Evolutionary conservation across 2,329 filamentous ascomycete genomes (phyloP).

Genomic region (Alternaria brassicicola): DNA sequence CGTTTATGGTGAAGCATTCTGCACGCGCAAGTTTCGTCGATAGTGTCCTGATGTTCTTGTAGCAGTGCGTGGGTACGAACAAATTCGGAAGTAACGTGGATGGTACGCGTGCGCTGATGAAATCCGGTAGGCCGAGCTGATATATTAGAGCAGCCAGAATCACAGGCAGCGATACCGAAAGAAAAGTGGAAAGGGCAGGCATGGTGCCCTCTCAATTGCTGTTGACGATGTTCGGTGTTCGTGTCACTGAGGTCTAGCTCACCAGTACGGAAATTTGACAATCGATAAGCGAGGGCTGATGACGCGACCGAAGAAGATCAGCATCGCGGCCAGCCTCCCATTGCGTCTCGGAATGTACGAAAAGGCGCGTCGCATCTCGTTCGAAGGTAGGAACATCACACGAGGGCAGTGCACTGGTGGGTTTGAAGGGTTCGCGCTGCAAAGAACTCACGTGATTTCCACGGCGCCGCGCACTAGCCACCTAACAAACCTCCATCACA

Average conservation of each 20-base stretch:
- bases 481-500: background rate
- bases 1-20: slow-evolving; percentile 62
- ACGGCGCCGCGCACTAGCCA: background rate
- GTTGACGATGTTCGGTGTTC: background rate
- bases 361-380: background rate
- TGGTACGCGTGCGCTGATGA: slow-evolving; percentile 23
- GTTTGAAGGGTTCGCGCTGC: background rate
- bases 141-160: slow-evolving; percentile 37
- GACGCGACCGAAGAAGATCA: background rate
- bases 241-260: background rate
- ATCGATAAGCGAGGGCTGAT: slow-evolving; percentile 13
- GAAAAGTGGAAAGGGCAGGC: slow-evolving; percentile 27
- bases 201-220: slow-evolving; percentile 17
- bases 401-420: background rate
- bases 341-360: background rate
- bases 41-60: slow-evolving; percentile 55
- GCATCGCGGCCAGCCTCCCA: background rate
- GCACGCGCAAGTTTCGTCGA: slow-evolving; percentile 43
- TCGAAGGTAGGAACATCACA: background rate
- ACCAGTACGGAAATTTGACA: background rate
- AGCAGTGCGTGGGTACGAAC: slow-evolving; percentile 50
- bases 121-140: slow-evolving; percentile 29
- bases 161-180: slow-evolving; percentile 36
- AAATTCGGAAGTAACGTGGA: slow-evolving; percentile 32
- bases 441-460: background rate